These are phyloP conservation scores for Hericium coralloides DNA, from an alignment of 768 basidiomycete species.

Conservation along the genomic window DNA sequence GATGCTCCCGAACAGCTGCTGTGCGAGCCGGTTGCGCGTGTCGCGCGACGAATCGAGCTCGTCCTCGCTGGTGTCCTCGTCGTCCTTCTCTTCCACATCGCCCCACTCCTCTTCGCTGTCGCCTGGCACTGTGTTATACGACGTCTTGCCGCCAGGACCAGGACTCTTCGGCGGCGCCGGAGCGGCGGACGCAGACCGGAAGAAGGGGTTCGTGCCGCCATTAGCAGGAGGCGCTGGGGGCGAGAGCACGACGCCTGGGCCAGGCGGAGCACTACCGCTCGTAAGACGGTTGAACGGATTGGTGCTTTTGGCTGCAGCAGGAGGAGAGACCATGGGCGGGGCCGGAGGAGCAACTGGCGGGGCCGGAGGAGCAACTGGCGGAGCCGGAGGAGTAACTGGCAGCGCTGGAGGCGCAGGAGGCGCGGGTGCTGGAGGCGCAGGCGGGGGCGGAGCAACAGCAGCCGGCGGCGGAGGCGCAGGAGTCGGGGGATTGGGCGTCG, in stretches of 20 bases:
- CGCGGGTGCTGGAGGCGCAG: slow-evolving; percentile 39
- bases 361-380: slow-evolving; percentile 29
- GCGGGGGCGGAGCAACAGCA: slow-evolving; percentile 34
- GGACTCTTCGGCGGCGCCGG: slow-evolving; percentile 38
- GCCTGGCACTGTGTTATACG: slow-evolving; percentile 54
- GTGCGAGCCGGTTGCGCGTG: slow-evolving; percentile 64
- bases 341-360: slow-evolving; percentile 30
- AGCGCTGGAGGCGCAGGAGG: slow-evolving; percentile 15
- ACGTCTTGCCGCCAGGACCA: slow-evolving; percentile 41
- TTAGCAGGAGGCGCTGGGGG: slow-evolving; percentile 24
- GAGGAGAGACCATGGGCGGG: slow-evolving; percentile 18
- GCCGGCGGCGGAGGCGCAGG: slow-evolving; percentile 15
- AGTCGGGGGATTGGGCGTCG: slow-evolving; percentile 2
- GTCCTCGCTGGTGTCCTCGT: slow-evolving; percentile 70
- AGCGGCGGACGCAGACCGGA: slow-evolving; percentile 38
- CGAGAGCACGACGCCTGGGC: slow-evolving; percentile 20
- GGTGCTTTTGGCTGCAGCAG: slow-evolving; percentile 46
- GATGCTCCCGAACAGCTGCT: slow-evolving; percentile 68
- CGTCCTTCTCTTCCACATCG: slow-evolving; percentile 57
- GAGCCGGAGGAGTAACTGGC: slow-evolving; percentile 19
- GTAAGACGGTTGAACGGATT: slow-evolving; percentile 77
- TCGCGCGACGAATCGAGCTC: slow-evolving; percentile 60
- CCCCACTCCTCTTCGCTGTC: slow-evolving; percentile 78
- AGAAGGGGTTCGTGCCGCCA: slow-evolving; percentile 71
- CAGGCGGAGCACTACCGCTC: slow-evolving; percentile 29